Evolutionary conservation across 768 basidiomycete species (phyloP), one percentile per base, ranked within the genome.

Genomic region (Phlegmacium glaucopus): DNA sequence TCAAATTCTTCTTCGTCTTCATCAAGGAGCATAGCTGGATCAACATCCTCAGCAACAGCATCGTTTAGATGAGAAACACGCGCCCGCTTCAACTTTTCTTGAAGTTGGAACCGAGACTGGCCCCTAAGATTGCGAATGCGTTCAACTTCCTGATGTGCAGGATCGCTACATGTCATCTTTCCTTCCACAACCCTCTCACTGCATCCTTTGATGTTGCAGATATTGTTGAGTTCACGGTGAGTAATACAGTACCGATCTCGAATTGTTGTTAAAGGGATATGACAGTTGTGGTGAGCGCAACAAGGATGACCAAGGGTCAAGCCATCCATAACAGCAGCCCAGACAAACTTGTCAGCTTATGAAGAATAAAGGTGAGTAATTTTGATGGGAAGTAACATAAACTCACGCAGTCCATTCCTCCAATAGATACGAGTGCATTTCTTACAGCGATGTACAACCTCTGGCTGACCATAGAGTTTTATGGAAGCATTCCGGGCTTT

Each of bases 281-380:
- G 16, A 32, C 53, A 51, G 34, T 55, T 51, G 27, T 44, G 47
- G 6, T 30, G 25, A 3, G 27, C 32, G 32, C 50, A 55, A 15
- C 47, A 45, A 28, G 42, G 50, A 43, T 45, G 47, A 11, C 50
- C 46, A 42, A 45, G 12, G 9, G 50, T 49, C 10, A 55, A 22
- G 27, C 57, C 57, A 44, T 58, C 54, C 6, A 53, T 53, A 9
- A 58, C 57, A 15, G 49, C 51, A 34, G 48, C 53, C 27, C 29
- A 47, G 4, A 48, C 39, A 22, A 26, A 47, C 15, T 39, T 40
- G 41, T 13, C 28, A 9, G 12, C 35, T 28, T 29, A 26, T 40
- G 15, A 30, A 10, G n/a, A 22, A 25, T 11, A 8, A 9, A 6
- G 28, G 26, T 6, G 32, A 13, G 29, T 39, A n/a, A n/a, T n/a